Percentiles rank a stretch among this genome's conserved stretches.
Conservation (phyloP, 352 stramenopile species). For the Phytophthora syringae region DNA sequence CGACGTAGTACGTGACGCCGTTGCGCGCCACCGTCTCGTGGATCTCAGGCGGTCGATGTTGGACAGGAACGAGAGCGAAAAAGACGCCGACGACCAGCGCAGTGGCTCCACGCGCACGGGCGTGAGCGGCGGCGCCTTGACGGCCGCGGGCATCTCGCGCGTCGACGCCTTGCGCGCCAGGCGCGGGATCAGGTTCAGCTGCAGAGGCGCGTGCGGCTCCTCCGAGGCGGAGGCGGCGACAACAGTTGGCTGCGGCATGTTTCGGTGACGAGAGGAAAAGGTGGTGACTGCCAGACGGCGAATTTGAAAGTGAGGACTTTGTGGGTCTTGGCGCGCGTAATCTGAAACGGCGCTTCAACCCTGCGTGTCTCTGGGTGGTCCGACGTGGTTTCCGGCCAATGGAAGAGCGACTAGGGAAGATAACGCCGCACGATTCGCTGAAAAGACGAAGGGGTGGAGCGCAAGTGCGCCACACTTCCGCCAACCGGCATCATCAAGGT, state of each 20-base stretch:
- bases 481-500: neutral
- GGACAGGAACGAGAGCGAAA: slow-evolving; percentile 52
- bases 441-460: neutral
- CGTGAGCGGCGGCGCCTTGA: slow-evolving; percentile 46
- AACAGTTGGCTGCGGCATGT: slow-evolving; percentile 27
- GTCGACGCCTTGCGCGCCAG: slow-evolving; percentile 32
- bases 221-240: neutral
- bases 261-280: neutral
- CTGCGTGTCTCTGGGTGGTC: slow-evolving; percentile 31
- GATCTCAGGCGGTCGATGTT: slow-evolving; percentile 67
- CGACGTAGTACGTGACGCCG: slow-evolving; percentile 57
- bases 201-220: slow-evolving; percentile 25
- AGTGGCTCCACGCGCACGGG: slow-evolving; percentile 49
- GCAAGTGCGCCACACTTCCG: neutral
- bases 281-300: slow-evolving; percentile 12
- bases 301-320: slow-evolving; percentile 23
- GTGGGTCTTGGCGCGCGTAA: slow-evolving; percentile 16
- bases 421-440: neutral
- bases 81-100: slow-evolving; percentile 37
- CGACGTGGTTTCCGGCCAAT: slow-evolving; percentile 13
- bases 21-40: slow-evolving; percentile 46
- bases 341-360: slow-evolving; percentile 21
- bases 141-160: slow-evolving; percentile 23
- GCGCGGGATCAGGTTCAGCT: slow-evolving; percentile 41
- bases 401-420: neutral